Base-by-base conservation (phyloP, 2,329 filamentous ascomycete species). In the Penicillium decumbens region DNA sequence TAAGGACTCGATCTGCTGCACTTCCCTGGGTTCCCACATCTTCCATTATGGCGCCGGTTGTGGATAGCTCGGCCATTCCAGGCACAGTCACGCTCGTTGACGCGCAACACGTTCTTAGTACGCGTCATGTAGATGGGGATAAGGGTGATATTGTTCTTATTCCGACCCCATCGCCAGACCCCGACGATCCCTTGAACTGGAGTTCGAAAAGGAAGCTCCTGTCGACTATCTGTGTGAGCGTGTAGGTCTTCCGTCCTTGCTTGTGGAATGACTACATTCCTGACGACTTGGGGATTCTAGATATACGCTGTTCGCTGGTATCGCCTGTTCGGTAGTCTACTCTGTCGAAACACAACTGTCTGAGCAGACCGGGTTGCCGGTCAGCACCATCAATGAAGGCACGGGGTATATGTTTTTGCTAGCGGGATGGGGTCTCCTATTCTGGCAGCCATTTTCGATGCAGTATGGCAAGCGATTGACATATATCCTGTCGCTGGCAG, bases 151-250 rank as follows among this genome's bases (percentile, higher is more conserved):
- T 76, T 40, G 65, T 75, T 2, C 62, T 75, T 3, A 65, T 74
- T 1, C 74, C 74, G 0, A 58, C 65, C 2, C 75, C 75, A 0
- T 75, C 72, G 1, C 56, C 62, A 35, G 72, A 77, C 51, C 73
- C 72, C 1, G 72, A 77, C 47, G 75, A 77, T 53, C 74, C 74
- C 10, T 58, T 77, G 42, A 76, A 75, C 41, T 76, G 74, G 74
- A 65, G 68, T n/a, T 62, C 56, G 4, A 56, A 62, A n/a, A 66
- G 74, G 35, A 77, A 77, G 51, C 44, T 69, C 4, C 47, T 75
- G 20, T 73, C 73, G 1, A 72, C 71, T 1, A 61, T 69, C 4
- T 74, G 69, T 49, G 70, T 71, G 43, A 73, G 70, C 54, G 65
- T 75, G 53, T 72, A 47, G 55, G 69, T 62, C 15, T 20, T 5